Evolutionary conservation across 2,329 filamentous ascomycete species (phyloP), one percentile per base, ranked within the genome.

Genomic region (Macrophomina phaseolina): DNA sequence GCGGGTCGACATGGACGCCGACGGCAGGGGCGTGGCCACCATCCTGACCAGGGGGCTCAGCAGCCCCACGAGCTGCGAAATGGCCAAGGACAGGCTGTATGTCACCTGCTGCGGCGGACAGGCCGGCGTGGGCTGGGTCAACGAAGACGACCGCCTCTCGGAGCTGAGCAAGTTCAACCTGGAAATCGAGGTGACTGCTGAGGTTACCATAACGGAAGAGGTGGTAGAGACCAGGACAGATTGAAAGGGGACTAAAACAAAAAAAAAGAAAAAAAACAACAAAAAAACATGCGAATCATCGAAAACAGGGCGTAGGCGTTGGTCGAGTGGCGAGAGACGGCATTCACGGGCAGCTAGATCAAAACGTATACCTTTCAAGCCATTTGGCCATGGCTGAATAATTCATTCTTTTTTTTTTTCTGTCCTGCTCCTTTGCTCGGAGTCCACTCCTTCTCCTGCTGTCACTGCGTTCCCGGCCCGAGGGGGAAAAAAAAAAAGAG

Each of bases 101-200:
- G 64, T 66, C 12, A 36, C 46, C 5, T 66, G 64, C 53, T 66
- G 64, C 56, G 62, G 62, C 38, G 64, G 56, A 23, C 55, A 66
- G n/a, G 30, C 36, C 32, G 36, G 18, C 11, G 56, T 66, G 6
- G 64, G 46, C 55, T 66, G 55, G 55, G 55, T 66, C 46, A 55
- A 55, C 38, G 64, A 66, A 11, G 64, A 66, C 48, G 64, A 61
- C 28, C 30, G 38, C 18, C 34, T 51, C 32, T 40, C 42, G 8
- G 60, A 63, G 32, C 32, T 51, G n/a, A 40, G 23, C 45, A 46
- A 38, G n/a, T 30, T 51, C 40, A 55, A 64, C 38, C 48, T 64
- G 1, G 49, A 64, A 28, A 55, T 64, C 23, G 52, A 55, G 32
- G 52, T 40, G 16, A 55, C 52, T n/a, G 40, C 28, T 30, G 49